phyloP scores from a whole-genome alignment of 441 rosid genomes.

The Geranium incanum region DNA sequence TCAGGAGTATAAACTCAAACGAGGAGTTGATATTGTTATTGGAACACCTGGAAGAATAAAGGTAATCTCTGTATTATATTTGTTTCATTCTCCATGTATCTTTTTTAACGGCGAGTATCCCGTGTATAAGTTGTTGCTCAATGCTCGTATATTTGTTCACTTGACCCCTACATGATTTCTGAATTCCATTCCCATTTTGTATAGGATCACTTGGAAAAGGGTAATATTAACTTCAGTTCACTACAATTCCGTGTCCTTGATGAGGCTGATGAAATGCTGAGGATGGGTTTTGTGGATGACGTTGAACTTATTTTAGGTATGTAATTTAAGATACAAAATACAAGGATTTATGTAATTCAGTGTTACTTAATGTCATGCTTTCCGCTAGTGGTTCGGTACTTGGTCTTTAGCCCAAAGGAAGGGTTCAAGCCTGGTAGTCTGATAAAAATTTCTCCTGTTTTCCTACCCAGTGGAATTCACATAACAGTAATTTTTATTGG shows the following conservation, averaged over 20 bases:
- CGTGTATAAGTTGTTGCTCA: not conserved
- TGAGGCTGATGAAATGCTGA: slow-evolving; percentile 95
- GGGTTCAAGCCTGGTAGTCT: not conserved
- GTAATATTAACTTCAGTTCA: slow-evolving; percentile 53
- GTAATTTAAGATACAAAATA: not conserved
- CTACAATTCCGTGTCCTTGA: slow-evolving; percentile 88
- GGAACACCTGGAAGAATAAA: slow-evolving; percentile 94
- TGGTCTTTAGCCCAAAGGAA: not conserved
- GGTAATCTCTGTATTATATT: slow-evolving; percentile 29
- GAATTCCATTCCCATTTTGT: slow-evolving; percentile 12
- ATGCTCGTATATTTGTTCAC: not conserved
- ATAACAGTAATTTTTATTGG: not conserved
- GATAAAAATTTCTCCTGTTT: not conserved
- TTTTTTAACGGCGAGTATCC: not conserved
- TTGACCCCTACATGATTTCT: not conserved
- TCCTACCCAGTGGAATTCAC: not conserved
- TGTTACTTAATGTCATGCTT: not conserved
- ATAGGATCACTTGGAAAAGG: slow-evolving; percentile 79
- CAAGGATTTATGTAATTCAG: not conserved
- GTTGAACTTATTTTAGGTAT: slow-evolving; percentile 86
- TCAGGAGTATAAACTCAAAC: slow-evolving; percentile 59
- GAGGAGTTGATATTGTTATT: slow-evolving; percentile 81
- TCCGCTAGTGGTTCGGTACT: not conserved
- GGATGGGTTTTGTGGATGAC: slow-evolving; percentile 94
- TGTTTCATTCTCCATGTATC: slow-evolving; percentile 7